Conservation (phyloP, 805 yeast species). For the Zygosaccharomyces lentus region DNA sequence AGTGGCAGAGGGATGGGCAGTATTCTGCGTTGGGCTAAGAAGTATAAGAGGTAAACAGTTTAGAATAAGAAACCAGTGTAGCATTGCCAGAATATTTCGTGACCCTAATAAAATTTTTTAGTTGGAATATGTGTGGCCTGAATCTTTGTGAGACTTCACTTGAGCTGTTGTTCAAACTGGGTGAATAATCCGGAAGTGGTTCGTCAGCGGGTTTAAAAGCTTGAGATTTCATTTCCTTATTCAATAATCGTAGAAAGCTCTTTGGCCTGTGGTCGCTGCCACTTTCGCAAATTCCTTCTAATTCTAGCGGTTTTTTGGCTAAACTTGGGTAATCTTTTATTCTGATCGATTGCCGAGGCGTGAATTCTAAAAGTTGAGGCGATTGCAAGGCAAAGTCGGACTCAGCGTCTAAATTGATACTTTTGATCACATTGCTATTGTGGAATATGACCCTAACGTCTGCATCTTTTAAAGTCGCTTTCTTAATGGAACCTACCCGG, state of each 20-base stretch:
- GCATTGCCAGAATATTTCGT: constrained; percentile 3
- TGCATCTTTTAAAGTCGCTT: constrained; percentile 24
- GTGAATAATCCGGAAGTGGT: neutral
- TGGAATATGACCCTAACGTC: constrained; percentile 31
- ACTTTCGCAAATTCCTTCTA: constrained; percentile 3
- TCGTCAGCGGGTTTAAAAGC: neutral
- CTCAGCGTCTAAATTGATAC: constrained; percentile 9
- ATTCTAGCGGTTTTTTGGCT: neutral
- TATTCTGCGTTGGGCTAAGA: neutral
- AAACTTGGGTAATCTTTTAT: constrained; percentile 20
- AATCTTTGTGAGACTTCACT: neutral
- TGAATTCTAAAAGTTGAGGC: constrained; percentile 20
- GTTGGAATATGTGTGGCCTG: neutral
- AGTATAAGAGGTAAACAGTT: neutral
- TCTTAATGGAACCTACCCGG: constrained; percentile 24
- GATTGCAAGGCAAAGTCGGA: constrained; percentile 1
- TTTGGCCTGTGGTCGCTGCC: neutral
- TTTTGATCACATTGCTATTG: constrained; percentile 26
- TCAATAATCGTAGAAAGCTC: neutral
- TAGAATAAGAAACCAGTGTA: constrained; percentile 10
- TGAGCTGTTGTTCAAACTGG: neutral
- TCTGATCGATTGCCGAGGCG: constrained; percentile 17
- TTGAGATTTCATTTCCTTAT: neutral
- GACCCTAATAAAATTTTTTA: constrained; percentile 1
- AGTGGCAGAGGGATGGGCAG: neutral